Evolutionary conservation across 2,329 filamentous ascomycete genomes (phyloP).

Genomic region (Talaromyces marneffei): DNA sequence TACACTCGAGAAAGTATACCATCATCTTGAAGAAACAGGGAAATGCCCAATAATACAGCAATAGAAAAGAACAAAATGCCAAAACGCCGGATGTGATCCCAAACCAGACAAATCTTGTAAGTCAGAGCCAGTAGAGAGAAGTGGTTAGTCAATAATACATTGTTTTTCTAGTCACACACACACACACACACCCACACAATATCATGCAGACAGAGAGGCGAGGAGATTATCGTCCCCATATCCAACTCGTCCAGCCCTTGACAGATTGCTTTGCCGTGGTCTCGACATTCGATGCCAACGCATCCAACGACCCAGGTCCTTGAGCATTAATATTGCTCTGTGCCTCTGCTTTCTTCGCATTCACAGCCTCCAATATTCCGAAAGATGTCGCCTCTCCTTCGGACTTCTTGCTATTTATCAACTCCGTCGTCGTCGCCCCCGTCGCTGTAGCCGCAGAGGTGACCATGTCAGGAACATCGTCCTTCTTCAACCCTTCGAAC

Average conservation of each 20-base stretch:
- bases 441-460: neutral
- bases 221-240: constrained; percentile 30
- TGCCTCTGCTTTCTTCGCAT: constrained; percentile 27
- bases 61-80: neutral
- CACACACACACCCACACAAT: neutral
- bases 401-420: constrained; percentile 2
- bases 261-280: constrained; percentile 30
- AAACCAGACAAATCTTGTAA: neutral
- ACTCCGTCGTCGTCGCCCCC: constrained; percentile 4
- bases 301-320: constrained; percentile 28
- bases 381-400: constrained; percentile 17
- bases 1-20: constrained; percentile 3
- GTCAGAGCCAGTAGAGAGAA: neutral
- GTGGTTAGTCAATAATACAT: constrained; percentile 7
- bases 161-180: neutral
- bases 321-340: neutral
- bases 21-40: neutral
- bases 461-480: constrained; percentile 23
- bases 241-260: constrained; percentile 37
- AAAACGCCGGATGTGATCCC: constrained; percentile 11
- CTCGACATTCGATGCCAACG: constrained; percentile 33
- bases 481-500: constrained; percentile 34
- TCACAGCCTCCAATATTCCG: constrained; percentile 31
- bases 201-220: neutral
- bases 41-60: neutral